A percentile compares a stretch with the other conserved stretches of the same genome.
Evolutionary conservation across 2,329 filamentous ascomycete species (phyloP).

Genomic region (Penicillium hordei): DNA sequence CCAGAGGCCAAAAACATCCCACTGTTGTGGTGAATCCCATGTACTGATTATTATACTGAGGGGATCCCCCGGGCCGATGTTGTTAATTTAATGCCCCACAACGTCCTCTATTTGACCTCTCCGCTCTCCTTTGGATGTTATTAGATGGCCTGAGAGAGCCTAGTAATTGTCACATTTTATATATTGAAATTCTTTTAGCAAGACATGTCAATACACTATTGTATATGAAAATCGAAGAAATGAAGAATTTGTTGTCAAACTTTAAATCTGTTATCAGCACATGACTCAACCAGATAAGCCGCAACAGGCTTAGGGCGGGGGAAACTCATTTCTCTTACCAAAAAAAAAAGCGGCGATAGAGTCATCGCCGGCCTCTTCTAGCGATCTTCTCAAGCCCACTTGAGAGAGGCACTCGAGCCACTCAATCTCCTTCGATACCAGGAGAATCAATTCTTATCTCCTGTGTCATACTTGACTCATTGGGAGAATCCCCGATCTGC

Average conservation of each 20-base stretch:
- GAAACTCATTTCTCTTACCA: constrained; percentile 21
- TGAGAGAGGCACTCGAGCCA: constrained; percentile 27
- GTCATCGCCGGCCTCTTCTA: constrained; percentile 26
- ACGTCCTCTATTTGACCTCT: background rate
- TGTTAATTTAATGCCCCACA: background rate
- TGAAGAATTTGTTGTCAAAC: background rate
- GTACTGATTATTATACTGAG: background rate
- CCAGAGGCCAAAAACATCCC: background rate
- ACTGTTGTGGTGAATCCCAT: background rate
- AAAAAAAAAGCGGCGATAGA: constrained; percentile 23
- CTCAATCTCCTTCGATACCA: constrained; percentile 21
- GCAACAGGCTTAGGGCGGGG: constrained; percentile 26
- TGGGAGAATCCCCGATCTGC: constrained; percentile 12
- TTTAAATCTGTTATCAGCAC: constrained; percentile 19
- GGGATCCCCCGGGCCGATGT: background rate
- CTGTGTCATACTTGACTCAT: constrained; percentile 9
- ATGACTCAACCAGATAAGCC: constrained; percentile 24
- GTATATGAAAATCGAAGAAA: background rate
- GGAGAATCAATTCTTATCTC: constrained; percentile 16
- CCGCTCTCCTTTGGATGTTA: background rate
- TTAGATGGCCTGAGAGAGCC: background rate
- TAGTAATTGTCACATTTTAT: background rate
- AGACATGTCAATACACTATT: background rate
- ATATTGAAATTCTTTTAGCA: background rate
- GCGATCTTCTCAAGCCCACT: constrained; percentile 24